Conservation (phyloP, 257 asterid genomes). For the Primulina huaijiensis region DNA sequence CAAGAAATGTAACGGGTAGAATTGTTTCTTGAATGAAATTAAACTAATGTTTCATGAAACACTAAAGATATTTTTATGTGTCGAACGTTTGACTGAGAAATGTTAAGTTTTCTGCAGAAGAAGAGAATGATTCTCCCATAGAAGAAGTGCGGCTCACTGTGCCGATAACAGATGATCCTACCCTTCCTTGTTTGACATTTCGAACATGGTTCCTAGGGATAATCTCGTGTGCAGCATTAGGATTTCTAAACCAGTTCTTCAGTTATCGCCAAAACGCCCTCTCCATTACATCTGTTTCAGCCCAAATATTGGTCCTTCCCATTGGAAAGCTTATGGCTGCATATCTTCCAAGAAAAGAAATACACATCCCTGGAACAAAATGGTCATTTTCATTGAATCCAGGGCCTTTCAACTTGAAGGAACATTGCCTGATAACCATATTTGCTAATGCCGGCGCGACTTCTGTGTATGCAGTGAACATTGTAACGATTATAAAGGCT, state of each 20-base stretch:
- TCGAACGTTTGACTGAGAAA: no score
- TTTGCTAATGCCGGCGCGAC: slow-evolving; percentile 56
- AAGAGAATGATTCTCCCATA: slow-evolving; percentile 57
- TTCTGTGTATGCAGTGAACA: slow-evolving; percentile 44
- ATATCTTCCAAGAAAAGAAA: slow-evolving; percentile 34
- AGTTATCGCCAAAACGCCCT: slow-evolving; percentile 53
- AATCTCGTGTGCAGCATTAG: slow-evolving; percentile 45
- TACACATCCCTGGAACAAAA: slow-evolving; percentile 39
- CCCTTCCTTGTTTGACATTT: slow-evolving; percentile 57
- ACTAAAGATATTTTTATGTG: no score
- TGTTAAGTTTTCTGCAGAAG: slow-evolving; percentile 33
- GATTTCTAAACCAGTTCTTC: slow-evolving; percentile 63
- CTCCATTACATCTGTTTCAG: slow-evolving; percentile 51
- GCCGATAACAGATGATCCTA: slow-evolving; percentile 64
- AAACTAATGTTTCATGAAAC: no score
- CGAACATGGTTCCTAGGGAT: slow-evolving; percentile 68
- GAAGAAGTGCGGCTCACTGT: slow-evolving; percentile 74
- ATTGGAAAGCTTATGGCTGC: slow-evolving; percentile 65
- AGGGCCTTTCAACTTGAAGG: slow-evolving; percentile 72
- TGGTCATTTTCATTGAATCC: slow-evolving; percentile 65
- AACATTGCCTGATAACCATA: slow-evolving; percentile 63
- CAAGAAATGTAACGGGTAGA: no score
- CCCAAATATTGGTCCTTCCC: slow-evolving; percentile 61
- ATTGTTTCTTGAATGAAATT: not conserved
- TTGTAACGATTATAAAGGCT: slow-evolving; percentile 55